Percentiles rank a stretch among this genome's conserved stretches.
Conservation (phyloP, 2,329 filamentous ascomycete species). For the Ophiocordyceps polyrhachis-furcata region DNA sequence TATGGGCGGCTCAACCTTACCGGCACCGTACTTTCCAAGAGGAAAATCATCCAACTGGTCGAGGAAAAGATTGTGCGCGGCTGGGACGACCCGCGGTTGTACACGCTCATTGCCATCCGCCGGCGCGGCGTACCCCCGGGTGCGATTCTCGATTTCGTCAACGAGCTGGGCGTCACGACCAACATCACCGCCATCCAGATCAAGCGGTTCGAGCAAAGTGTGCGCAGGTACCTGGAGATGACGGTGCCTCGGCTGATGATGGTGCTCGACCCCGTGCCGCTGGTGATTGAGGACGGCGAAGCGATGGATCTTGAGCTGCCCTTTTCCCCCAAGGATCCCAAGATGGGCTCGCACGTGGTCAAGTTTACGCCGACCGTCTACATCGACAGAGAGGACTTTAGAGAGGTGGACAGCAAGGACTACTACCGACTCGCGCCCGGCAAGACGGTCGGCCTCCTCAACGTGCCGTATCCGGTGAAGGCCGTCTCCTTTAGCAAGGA, state of each 20-base stretch:
- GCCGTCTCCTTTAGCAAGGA: conserved; percentile 54
- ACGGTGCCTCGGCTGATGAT: conserved; percentile 82
- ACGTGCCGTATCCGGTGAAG: conserved; percentile 52
- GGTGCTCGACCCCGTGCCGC: conserved; percentile 66
- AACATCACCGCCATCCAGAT: conserved; percentile 63
- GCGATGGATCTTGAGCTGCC: conserved; percentile 46
- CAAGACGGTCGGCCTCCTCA: conserved; percentile 57
- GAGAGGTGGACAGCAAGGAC: conserved; percentile 53
- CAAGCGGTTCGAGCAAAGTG: conserved; percentile 63
- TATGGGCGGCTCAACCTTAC: conserved; percentile 48
- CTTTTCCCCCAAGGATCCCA: conserved; percentile 66
- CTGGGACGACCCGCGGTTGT: conserved; percentile 85
- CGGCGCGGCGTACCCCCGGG: conserved; percentile 75
- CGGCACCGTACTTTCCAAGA: conserved; percentile 75
- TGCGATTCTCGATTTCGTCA: conserved; percentile 75
- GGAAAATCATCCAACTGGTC: conserved; percentile 65
- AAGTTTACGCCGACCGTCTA: conserved; percentile 61
- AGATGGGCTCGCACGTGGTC: conserved; percentile 40
- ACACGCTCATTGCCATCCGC: conserved; percentile 68
- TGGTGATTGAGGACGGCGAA: conserved; percentile 64
- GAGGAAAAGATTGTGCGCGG: conserved; percentile 59
- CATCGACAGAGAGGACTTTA: conserved; percentile 69
- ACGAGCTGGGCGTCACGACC: conserved; percentile 81
- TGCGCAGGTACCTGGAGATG: conserved; percentile 72
- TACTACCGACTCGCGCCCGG: conserved; percentile 69